Evolutionary conservation across 805 yeast genomes (phyloP), one percentile per base, ranked within the genome.

Genomic region (Lachancea mirantina): DNA sequence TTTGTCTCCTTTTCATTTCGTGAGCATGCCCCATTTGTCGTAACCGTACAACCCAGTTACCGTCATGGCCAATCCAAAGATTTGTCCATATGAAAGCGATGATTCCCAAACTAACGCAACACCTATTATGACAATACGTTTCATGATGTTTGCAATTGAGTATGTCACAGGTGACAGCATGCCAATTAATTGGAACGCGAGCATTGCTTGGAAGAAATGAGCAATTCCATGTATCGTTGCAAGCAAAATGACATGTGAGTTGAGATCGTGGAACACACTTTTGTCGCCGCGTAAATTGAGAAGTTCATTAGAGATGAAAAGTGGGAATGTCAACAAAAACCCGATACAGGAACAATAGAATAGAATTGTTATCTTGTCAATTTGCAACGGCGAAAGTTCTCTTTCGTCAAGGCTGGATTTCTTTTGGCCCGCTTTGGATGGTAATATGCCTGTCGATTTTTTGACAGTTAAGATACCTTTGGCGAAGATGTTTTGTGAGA

Each of bases 401-500:
- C 26, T 51, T 45, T 21, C 58, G 36, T 30, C 48, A 36, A 24
- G 43, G 47, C 29, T 44, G 39, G 18, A 41, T 41, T 10, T 43
- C 47, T 31, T 38, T 36, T 34, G 38, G 8, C 8, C 9, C 32
- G 20, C 34, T 34, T 5, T 35, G 4, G 50, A 47, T 1, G 55
- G 55, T 26, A 53, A 28, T 9, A 53, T 38, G 5, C 47, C 49
- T 20, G 33, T 36, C 8, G 36, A 42, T 8, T 38, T 43, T 32
- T 65, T 68, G 34, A 67, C 59, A 2, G 88, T 79, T 32, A 82
- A 57, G 33, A 78, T 70, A 43, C 69, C 74, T 49, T 82, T 82
- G n/a, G 89, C 87, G 60, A 79, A 81, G 34, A 82, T 78, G 50
- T 81, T 82, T 50, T 82, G 94, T 6, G 78, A 64, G 8, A 82